phyloP scores from a whole-genome alignment of 2,329 filamentous ascomycete species.

The Penicillium sp. region DNA sequence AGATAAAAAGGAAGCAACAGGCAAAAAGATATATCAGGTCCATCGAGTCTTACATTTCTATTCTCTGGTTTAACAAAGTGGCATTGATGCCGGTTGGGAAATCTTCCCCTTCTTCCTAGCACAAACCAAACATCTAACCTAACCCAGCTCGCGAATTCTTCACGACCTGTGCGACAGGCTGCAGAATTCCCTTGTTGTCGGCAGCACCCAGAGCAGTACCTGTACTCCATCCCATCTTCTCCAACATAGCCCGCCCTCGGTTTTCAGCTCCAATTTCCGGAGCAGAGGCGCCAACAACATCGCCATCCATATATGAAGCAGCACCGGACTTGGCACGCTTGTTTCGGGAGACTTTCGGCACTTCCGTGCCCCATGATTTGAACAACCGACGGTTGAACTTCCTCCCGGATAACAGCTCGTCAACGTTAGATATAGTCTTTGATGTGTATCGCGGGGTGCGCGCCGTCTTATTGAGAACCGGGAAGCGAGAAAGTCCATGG shows the following conservation, averaged over 20 bases:
- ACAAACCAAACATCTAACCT: slow-evolving; percentile 40
- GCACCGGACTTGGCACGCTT: slow-evolving; percentile 34
- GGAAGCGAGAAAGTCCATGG: slow-evolving; percentile 61
- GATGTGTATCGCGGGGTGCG: slow-evolving; percentile 56
- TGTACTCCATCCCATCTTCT: slow-evolving; percentile 93
- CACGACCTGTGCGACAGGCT: slow-evolving; percentile 76
- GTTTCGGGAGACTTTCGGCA: slow-evolving; percentile 16
- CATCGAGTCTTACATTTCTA: neutral
- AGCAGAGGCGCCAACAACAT: slow-evolving; percentile 75
- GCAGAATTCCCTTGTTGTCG: slow-evolving; percentile 79
- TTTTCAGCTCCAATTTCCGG: slow-evolving; percentile 77
- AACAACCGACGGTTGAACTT: slow-evolving; percentile 24
- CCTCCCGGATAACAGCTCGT: slow-evolving; percentile 31
- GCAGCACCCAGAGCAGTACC: slow-evolving; percentile 73
- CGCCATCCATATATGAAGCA: slow-evolving; percentile 66
- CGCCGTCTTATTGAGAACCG: slow-evolving; percentile 65
- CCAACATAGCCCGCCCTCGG: slow-evolving; percentile 74
- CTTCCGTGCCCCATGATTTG: slow-evolving; percentile 20
- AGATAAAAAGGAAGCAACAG: neutral
- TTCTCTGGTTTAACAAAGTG: neutral
- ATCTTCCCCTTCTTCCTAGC: neutral
- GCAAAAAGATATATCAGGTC: neutral
- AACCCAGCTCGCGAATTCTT: slow-evolving; percentile 79
- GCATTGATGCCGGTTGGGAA: neutral
- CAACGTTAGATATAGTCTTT: slow-evolving; percentile 43